Conservation (phyloP, 164 flowering plant species). For the Aristolochia fimbriata region DNA sequence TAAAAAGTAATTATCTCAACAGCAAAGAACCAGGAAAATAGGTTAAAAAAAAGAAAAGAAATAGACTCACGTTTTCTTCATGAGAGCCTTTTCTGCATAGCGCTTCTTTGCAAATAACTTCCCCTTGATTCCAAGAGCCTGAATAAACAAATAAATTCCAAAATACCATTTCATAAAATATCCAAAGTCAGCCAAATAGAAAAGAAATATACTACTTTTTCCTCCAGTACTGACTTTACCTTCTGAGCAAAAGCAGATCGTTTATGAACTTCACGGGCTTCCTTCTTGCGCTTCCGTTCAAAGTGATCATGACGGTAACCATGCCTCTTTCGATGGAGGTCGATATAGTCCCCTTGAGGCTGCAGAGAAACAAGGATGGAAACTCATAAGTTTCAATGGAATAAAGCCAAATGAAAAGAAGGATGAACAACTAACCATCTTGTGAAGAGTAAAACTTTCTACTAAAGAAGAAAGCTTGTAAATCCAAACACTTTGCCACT, state of each 20-base stretch:
- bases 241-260: slow-evolving; percentile 64
- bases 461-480: too few species aligned
- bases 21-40: not conserved
- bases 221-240: slow-evolving; percentile 17
- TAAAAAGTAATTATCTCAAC: not conserved
- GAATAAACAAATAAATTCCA: too few species aligned
- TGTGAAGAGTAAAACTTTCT: too few species aligned
- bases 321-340: slow-evolving; percentile 74
- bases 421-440: too few species aligned
- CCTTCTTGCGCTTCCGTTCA: slow-evolving; percentile 95
- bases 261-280: slow-evolving; percentile 89
- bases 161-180: too few species aligned
- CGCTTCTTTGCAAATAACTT: slow-evolving; percentile 86
- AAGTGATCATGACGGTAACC: slow-evolving; percentile 81
- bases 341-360: slow-evolving; percentile 99
- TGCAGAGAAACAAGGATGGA: slow-evolving; percentile 15
- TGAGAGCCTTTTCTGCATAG: slow-evolving; percentile 73
- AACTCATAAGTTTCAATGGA: too few species aligned
- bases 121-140: slow-evolving; percentile 93
- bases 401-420: too few species aligned
- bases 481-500: too few species aligned
- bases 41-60: not conserved
- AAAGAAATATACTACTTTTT: too few species aligned
- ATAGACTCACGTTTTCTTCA: slow-evolving; percentile 89
- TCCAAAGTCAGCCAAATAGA: too few species aligned